Evolutionary conservation across 2,329 filamentous ascomycete genomes (phyloP), one percentile per base, ranked within the genome.

Genomic region (Daldinia sp.): DNA sequence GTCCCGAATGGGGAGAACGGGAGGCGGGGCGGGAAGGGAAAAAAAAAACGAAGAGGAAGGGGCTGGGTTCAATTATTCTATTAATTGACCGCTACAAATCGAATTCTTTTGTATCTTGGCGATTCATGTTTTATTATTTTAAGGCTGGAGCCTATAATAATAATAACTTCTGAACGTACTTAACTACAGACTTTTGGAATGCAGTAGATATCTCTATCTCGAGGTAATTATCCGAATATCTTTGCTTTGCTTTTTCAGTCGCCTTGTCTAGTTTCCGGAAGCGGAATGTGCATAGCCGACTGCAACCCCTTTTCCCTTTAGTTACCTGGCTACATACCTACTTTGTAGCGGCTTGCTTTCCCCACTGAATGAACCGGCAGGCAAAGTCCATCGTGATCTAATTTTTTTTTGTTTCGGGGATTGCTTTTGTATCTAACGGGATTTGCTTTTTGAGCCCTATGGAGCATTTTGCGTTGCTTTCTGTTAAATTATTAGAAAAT

Each of bases 351-450:
- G 20, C 7, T 35, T 50, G 23, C 23, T 26, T 48, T 30, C 26
- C 23, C 46, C 46, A n/a, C 46, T 7, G 13, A 26, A 13, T 13
- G 23, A n/a, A n/a, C 46, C 46, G 46, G 46, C 46, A 51, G 46
- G 46, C 46, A 51, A 30, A 50, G 33, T 18, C 20, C 46, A 63
- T 63, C 42, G 57, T 58, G 60, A 68, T 65, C 37, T 42, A 54
- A 42, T 33, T 51, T 48, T 48, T 46, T 26, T 46, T 13, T n/a
- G n/a, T n/a, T 26, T 42, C 4, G 30, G 30, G 30, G 30, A 33
- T 9, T 33, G 30, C 6, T 15, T 26, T 2, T 13, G 12, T 15
- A 30, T 18, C 13, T 10, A 51, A 30, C 46, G 46, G 46, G 46
- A 3, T 42, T 30, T 55, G 50, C n/a, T 41, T 56, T 48, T 41